phyloP scores from a whole-genome alignment of 163 green algal genomes.

The Picocystis sp. region DNA sequence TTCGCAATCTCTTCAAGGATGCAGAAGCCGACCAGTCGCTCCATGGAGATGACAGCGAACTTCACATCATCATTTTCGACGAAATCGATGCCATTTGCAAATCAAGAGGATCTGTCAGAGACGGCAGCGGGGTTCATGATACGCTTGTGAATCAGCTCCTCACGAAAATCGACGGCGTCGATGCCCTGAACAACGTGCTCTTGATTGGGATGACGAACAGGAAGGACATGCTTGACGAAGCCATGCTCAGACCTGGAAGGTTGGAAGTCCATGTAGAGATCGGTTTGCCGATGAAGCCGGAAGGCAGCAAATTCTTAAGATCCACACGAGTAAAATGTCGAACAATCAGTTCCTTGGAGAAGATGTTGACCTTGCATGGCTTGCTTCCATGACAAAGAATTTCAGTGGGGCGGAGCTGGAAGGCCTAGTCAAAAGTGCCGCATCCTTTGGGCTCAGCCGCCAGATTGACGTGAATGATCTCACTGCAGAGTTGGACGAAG shows the following conservation, averaged over 20 bases:
- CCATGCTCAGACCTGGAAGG: conserved; percentile 77
- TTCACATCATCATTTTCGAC: conserved; percentile 99
- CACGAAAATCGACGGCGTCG: conserved; percentile 98
- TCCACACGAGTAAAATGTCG: conserved; percentile 76
- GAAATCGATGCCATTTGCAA: conserved; percentile 99
- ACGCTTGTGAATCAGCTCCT: conserved; percentile 98
- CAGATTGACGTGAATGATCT: conserved; percentile 83
- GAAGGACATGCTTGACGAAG: conserved; percentile 58
- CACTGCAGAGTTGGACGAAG: conserved; percentile 74
- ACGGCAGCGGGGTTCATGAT: conserved; percentile 86
- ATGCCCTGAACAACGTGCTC: conserved; percentile 98
- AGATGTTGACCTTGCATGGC: conserved; percentile 65
- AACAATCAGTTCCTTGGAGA: conserved; percentile 60
- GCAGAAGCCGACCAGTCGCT: conserved; percentile 75
- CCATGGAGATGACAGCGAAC: conserved; percentile 49
- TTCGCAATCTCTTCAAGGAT: conserved; percentile 85
- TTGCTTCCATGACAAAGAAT: conserved; percentile 82
- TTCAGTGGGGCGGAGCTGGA: conserved; percentile 96
- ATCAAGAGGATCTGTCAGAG: conserved; percentile 53
- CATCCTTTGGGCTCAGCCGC: conserved; percentile 79
- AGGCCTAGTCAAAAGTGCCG: conserved; percentile 84
- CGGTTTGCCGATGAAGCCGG: conserved; percentile 83
- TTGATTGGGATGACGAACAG: conserved; percentile 94
- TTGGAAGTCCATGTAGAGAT: conserved; percentile 96
- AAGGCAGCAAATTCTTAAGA: conserved; percentile 87